Evolutionary conservation across 768 basidiomycete genomes (phyloP).

Genomic region (Tulasnella sp.): DNA sequence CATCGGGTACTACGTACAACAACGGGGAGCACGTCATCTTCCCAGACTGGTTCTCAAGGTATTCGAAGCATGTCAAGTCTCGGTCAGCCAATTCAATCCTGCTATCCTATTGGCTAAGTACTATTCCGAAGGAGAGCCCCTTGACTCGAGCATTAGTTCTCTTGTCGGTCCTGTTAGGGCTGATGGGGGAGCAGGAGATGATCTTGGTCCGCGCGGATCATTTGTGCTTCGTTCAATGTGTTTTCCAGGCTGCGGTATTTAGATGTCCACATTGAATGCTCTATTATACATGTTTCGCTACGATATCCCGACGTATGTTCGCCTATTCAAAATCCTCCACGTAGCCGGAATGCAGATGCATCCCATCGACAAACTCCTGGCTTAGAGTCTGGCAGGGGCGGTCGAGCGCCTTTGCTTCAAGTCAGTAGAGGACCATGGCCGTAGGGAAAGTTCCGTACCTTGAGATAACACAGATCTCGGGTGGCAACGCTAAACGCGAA

Average conservation of each 20-base stretch:
- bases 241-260: too few species aligned
- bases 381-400: background rate
- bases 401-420: background rate
- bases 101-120: conserved; percentile 15
- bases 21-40: background rate
- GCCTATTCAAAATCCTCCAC: background rate
- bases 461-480: background rate
- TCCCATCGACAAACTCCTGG: background rate
- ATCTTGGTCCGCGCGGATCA: background rate
- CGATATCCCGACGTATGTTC: too few species aligned
- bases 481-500: background rate
- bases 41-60: conserved; percentile 9
- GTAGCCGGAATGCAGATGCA: background rate
- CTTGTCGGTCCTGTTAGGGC: conserved; percentile 11
- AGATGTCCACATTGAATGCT: too few species aligned
- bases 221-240: too few species aligned
- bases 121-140: background rate
- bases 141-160: conserved; percentile 7
- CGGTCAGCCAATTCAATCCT: conserved; percentile 53
- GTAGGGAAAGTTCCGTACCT: background rate
- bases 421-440: background rate
- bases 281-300: too few species aligned
- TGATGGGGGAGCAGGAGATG: conserved; percentile 18
- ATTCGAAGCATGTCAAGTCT: conserved; percentile 74
- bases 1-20: background rate